Conservation (phyloP, 345 rosid species). For the Syzygium grande region DNA sequence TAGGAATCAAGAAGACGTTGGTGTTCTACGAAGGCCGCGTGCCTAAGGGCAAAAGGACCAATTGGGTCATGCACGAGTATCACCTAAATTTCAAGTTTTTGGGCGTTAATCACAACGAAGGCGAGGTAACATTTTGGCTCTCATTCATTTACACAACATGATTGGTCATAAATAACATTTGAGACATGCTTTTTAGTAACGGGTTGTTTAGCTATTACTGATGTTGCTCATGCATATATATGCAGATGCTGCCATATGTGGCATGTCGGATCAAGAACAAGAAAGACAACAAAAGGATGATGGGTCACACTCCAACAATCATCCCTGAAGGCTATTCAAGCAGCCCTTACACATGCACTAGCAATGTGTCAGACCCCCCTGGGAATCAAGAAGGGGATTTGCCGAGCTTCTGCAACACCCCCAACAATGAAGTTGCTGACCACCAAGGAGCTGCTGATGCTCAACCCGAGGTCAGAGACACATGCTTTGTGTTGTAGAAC, state of each 20-base stretch:
- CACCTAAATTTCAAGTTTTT: slow-evolving; percentile 4
- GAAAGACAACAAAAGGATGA: neutral
- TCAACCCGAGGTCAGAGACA: neutral
- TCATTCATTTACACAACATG: neutral
- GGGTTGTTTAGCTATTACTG: neutral
- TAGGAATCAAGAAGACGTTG: slow-evolving; percentile 36
- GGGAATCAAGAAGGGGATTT: neutral
- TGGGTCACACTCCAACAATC: neutral
- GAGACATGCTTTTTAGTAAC: neutral
- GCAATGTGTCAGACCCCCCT: neutral
- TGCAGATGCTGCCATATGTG: neutral
- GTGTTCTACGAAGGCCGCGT: slow-evolving; percentile 16
- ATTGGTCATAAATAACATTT: neutral
- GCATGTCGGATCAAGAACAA: neutral
- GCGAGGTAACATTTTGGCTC: neutral
- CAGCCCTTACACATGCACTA: neutral
- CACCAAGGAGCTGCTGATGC: neutral
- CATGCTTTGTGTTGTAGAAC: neutral
- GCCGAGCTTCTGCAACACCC: neutral
- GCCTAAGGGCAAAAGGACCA: slow-evolving; percentile 1
- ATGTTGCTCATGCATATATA: neutral
- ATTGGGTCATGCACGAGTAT: slow-evolving; percentile 39
- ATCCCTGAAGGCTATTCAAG: neutral
- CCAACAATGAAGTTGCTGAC: neutral
- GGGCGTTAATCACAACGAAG: neutral